These are phyloP conservation scores for Dryas integrifolia DNA, from an alignment of 331 rosid genomes.

Conservation along the genomic window DNA sequence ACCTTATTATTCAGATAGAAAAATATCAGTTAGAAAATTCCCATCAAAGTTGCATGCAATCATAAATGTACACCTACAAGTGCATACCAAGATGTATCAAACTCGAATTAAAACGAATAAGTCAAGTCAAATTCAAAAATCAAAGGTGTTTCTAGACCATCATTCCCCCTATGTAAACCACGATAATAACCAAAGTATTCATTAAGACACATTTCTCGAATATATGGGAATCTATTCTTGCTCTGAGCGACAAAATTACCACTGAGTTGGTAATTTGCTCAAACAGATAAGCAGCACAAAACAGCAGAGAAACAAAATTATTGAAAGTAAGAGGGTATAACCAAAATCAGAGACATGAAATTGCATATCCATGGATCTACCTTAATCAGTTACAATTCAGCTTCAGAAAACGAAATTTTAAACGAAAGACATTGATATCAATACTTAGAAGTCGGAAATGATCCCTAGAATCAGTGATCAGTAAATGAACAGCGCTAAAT, in stretches of 20 bases:
- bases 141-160: not conserved
- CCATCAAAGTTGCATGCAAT: not conserved
- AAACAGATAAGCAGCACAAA: not conserved
- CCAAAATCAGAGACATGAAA: not conserved
- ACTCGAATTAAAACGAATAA: not conserved
- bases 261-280: conserved; percentile 5
- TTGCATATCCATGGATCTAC: conserved; percentile 17
- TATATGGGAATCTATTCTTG: not conserved
- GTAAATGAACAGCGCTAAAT: not conserved
- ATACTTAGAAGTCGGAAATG: not conserved
- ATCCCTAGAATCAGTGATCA: conserved; percentile 23
- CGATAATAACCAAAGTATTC: conserved; percentile 3
- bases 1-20: not conserved
- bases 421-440: not conserved
- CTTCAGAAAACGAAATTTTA: not conserved
- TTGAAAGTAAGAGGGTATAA: not conserved
- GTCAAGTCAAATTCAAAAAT: not conserved
- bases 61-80: not conserved
- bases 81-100: not conserved
- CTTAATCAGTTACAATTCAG: conserved; percentile 5
- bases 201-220: not conserved
- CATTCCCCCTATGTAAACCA: conserved; percentile 11
- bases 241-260: not conserved
- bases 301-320: not conserved
- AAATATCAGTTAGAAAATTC: not conserved